A percentile compares a stretch with the other conserved stretches of the same genome.
Evolutionary conservation across 805 yeast species (phyloP).

Genomic region (Candida vaughaniae): DNA sequence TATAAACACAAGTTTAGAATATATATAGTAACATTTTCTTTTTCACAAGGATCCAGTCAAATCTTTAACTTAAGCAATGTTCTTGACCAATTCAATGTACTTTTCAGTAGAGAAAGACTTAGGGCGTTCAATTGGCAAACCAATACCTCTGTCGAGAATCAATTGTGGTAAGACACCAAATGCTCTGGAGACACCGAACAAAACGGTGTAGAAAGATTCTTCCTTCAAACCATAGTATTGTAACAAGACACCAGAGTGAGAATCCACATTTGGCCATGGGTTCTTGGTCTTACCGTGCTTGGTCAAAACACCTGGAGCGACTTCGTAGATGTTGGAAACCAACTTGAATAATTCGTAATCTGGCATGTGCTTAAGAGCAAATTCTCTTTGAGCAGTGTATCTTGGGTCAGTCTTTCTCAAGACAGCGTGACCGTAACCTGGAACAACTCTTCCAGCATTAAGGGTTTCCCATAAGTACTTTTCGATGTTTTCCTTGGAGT

Average conservation of each 20-base stretch:
- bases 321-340: conserved; percentile 62
- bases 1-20: no score
- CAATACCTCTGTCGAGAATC: conserved; percentile 74
- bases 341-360: conserved; percentile 64
- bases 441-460: conserved; percentile 74
- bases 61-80: conserved; percentile 20
- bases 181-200: conserved; percentile 80
- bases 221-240: conserved; percentile 78
- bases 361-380: conserved; percentile 61
- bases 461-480: conserved; percentile 69
- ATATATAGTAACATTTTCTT: no score
- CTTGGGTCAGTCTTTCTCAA: conserved; percentile 82
- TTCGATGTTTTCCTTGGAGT: conserved; percentile 54
- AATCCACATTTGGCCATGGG: conserved; percentile 84
- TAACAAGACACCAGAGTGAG: conserved; percentile 75
- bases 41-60: no score
- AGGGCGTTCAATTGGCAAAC: conserved; percentile 82
- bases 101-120: conserved; percentile 91
- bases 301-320: conserved; percentile 73
- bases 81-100: conserved; percentile 76
- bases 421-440: conserved; percentile 89
- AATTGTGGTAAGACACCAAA: conserved; percentile 78
- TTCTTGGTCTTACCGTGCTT: conserved; percentile 83
- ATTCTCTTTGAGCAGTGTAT: conserved; percentile 69
- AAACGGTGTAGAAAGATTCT: conserved; percentile 72